Conservation (phyloP, 176 grass and related monocot species). For the Carex pumila region DNA sequence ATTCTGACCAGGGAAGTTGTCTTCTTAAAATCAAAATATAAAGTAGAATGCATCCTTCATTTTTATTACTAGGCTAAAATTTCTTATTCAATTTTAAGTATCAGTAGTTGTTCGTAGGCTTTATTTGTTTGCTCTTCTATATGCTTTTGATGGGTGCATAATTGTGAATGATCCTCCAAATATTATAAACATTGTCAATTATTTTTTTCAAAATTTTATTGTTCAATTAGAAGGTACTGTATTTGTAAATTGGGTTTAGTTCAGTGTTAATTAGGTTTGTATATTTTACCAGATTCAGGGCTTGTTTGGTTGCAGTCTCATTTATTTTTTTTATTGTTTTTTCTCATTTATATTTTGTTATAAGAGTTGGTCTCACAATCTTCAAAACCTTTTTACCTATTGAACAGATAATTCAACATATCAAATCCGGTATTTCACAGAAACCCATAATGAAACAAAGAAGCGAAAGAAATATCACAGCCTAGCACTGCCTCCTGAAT, state of each 20-base stretch:
- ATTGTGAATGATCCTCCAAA: background rate
- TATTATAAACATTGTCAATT: background rate
- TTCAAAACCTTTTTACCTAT: background rate
- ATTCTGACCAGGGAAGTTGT: background rate
- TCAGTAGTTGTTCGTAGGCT: background rate
- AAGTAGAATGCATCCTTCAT: background rate
- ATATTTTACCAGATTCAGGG: background rate
- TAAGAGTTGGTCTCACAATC: background rate
- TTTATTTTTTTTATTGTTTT: background rate
- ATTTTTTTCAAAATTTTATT: too few species aligned
- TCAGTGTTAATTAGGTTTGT: background rate
- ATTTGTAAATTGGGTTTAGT: background rate
- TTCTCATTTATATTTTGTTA: background rate
- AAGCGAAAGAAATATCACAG: background rate
- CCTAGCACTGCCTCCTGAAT: background rate
- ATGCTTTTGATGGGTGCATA: background rate
- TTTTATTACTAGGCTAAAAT: background rate
- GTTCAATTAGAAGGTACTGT: background rate
- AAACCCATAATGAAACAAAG: background rate
- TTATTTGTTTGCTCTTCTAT: background rate
- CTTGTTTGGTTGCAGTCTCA: background rate
- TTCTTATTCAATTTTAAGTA: background rate
- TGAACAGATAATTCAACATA: background rate
- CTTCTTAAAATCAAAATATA: background rate
- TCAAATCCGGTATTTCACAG: background rate